Percentiles rank a stretch among this genome's conserved stretches.
These are phyloP conservation scores for Amyloporia xantha DNA, from an alignment of 768 basidiomycete genomes.

Conservation along the genomic window DNA sequence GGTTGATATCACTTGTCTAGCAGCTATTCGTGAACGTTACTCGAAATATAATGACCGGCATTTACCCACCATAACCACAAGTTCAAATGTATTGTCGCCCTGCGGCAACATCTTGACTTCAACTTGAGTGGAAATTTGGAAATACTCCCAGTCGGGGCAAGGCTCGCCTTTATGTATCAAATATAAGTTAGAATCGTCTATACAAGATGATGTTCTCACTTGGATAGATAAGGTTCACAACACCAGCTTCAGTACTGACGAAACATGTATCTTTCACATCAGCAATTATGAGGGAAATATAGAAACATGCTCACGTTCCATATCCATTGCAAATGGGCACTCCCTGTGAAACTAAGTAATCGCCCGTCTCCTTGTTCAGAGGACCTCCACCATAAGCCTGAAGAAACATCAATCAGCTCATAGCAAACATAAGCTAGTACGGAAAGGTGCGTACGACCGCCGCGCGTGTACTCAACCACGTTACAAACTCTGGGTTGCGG, in stretches of 20 bases:
- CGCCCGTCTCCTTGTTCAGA: not conserved
- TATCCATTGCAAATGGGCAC: not conserved
- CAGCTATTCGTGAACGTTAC: not conserved
- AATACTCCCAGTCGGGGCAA: constrained; percentile 18
- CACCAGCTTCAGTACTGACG: constrained; percentile 10
- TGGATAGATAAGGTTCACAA: not conserved
- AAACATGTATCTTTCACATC: constrained; percentile 9
- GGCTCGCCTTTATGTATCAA: constrained; percentile 7
- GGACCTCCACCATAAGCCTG: not conserved
- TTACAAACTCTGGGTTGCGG: constrained; percentile 10
- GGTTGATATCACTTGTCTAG: not conserved
- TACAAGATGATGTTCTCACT: not conserved
- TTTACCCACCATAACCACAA: constrained; percentile 12
- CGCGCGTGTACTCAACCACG: constrained; percentile 8
- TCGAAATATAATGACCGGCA: not conserved
- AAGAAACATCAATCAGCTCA: not conserved
- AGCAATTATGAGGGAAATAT: constrained; percentile 20
- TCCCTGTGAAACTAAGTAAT: not conserved
- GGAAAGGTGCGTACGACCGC: constrained; percentile 10
- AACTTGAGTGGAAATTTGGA: constrained; percentile 13
- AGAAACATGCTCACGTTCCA: constrained; percentile 21
- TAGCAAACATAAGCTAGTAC: too few relatives aligned
- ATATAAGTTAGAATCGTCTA: not conserved
- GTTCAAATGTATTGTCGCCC: constrained; percentile 13
- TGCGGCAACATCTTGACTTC: constrained; percentile 10